phyloP scores from a whole-genome alignment of 495 filamentous ascomycete species.

The Podospora australis region DNA sequence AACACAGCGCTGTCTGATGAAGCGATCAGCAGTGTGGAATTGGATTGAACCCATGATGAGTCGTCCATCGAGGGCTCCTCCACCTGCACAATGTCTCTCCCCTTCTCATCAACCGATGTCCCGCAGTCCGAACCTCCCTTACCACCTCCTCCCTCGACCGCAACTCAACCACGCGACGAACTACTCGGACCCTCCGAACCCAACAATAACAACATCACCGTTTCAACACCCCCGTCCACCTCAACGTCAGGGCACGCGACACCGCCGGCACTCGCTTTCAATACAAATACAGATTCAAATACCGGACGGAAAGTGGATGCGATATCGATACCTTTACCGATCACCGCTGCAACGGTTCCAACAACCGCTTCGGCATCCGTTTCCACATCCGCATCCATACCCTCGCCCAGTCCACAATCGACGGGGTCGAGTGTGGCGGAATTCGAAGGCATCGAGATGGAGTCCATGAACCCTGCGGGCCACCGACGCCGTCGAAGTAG shows the following conservation, averaged over 20 bases:
- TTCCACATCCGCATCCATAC: constrained; percentile 1
- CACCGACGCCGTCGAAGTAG: constrained; percentile 58
- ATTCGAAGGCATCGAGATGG: constrained; percentile 46
- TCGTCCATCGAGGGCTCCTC: constrained; percentile 5
- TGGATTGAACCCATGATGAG: constrained; percentile 10
- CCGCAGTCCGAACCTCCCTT: not conserved
- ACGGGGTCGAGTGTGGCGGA: constrained; percentile 7
- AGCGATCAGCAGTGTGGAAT: constrained; percentile 4
- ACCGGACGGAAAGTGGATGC: not conserved
- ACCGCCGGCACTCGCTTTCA: not conserved
- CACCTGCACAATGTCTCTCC: constrained; percentile 10
- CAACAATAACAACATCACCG: not conserved
- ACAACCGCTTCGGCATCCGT: not conserved
- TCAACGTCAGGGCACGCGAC: not conserved
- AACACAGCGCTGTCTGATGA: constrained; percentile 7
- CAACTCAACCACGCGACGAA: too few species aligned
- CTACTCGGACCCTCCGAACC: not conserved
- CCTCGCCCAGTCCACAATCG: too few species aligned
- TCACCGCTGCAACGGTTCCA: constrained; percentile 1
- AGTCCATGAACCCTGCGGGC: constrained; percentile 33
- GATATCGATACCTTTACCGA: not conserved
- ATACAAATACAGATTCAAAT: not conserved
- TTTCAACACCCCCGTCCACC: not conserved
- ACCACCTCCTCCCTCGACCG: not conserved
- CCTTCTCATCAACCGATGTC: constrained; percentile 2